These are phyloP conservation scores for Petasospora rhodanensis DNA, from an alignment of 1,139 yeast species.

Conservation along the genomic window DNA sequence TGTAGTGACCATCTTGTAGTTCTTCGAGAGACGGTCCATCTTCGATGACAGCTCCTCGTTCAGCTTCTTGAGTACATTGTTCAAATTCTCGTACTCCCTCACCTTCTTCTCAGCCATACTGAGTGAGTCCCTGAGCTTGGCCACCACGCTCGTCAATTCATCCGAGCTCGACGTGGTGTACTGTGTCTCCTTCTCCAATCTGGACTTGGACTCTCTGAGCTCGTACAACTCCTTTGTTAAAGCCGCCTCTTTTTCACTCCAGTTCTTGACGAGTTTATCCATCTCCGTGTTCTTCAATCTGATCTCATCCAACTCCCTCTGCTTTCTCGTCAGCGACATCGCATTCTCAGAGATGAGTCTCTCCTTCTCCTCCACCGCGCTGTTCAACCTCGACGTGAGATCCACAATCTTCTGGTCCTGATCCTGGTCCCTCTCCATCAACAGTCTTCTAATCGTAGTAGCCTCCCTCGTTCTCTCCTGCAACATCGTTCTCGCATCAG, in stretches of 20 bases:
- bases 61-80: constrained; percentile 52
- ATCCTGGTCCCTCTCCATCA: constrained; percentile 64
- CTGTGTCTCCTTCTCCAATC: constrained; percentile 20
- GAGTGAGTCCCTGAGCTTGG: constrained; percentile 50
- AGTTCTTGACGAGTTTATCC: constrained; percentile 25
- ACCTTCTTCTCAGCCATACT: constrained; percentile 45
- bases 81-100: constrained; percentile 54
- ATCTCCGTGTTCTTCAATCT: constrained; percentile 28
- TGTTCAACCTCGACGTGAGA: constrained; percentile 38
- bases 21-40: constrained; percentile 60
- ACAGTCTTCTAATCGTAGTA: constrained; percentile 61
- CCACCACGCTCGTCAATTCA: constrained; percentile 30
- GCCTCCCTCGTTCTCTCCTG: constrained; percentile 82
- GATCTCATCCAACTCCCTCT: constrained; percentile 30
- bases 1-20: constrained; percentile 53
- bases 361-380: constrained; percentile 53
- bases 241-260: constrained; percentile 32
- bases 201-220: constrained; percentile 22
- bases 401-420: constrained; percentile 46
- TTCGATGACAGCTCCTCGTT: constrained; percentile 67
- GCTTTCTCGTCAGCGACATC: constrained; percentile 43
- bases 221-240: constrained; percentile 31
- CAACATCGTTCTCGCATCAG: constrained; percentile 64
- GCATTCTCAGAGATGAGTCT: constrained; percentile 53
- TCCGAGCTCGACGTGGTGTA: constrained; percentile 22